Base-by-base conservation (phyloP, 2,329 filamentous ascomycete genomes). In the Ceratocystis papillata region DNA sequence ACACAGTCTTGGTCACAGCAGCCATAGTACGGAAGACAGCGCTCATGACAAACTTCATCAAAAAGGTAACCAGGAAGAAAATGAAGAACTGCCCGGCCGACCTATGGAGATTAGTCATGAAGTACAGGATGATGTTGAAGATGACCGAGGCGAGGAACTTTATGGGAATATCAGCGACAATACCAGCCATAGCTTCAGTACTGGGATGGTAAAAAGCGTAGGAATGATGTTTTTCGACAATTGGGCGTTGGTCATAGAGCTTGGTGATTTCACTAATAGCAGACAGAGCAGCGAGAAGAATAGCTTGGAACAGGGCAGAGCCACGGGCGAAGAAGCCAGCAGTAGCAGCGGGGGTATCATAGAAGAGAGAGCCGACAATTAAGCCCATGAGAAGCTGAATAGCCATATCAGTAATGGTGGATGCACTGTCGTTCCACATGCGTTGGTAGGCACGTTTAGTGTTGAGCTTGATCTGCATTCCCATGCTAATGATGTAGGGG, bases 21-120 rank as follows among this genome's bases (percentile, higher is more conserved):
- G 84, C 88, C 71, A 93, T 84, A 0, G 85, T 88, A 30, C 88
- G 80, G 77, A 93, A 93, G 50, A 90, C 78, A 74, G 87, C 88
- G 46, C 82, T 87, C 86, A 92, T 91, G 69, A 85, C 81, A 70
- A 93, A 79, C 0, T 84, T 89, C 0, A 82, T 79, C 17, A 84
- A 75, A 72, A 88, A 89, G 0, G 83, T 85, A 70, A 91, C 80
- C 20, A 94, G 76, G 69, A 88, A 81, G 77, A 87, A 94, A 69
- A 90, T 79, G 76, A 94, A 94, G 78, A 92, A 94, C 0, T 83
- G 77, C 0, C 80, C 83, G 0, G 88, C 78, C 63, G 83, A 81
- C 33, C 87, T 80, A 1, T 78, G 74, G 1, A 84, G 74, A 0
- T 77, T 78, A 0, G 79, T 73, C 70, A 86, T 72, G 70, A 85